Conservation (phyloP, 192 early-diverging fungal species). For the Phlyctochytrium bullatum region DNA sequence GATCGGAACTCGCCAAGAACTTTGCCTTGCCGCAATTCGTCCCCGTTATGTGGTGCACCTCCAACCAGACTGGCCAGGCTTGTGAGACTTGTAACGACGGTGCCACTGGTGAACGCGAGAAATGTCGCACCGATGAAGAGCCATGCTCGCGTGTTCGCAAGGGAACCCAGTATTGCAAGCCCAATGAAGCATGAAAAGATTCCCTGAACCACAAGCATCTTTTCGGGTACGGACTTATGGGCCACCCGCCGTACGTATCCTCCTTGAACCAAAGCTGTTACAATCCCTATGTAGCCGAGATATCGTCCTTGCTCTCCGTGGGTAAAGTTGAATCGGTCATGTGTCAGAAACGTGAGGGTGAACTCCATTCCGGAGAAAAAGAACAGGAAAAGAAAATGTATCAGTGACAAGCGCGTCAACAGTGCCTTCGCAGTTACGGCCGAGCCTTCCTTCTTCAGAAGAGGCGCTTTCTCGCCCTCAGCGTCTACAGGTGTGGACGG, state of each 20-base stretch:
- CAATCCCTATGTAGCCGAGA: slow-evolving; percentile 82
- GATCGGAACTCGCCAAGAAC: slow-evolving; percentile 83
- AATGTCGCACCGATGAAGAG: slow-evolving; percentile 76
- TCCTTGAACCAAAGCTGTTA: slow-evolving; percentile 87
- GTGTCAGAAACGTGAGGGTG: slow-evolving; percentile 94
- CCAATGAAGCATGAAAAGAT: slow-evolving; percentile 68
- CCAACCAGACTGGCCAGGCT: slow-evolving; percentile 59
- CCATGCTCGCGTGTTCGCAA: slow-evolving; percentile 37
- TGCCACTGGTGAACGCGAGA: slow-evolving; percentile 88
- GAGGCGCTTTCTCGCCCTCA: background rate
- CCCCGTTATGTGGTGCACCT: background rate
- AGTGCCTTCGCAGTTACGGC: background rate
- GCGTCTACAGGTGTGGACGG: slow-evolving; percentile 6
- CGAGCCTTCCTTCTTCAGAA: slow-evolving; percentile 8
- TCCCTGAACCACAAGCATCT: slow-evolving; percentile 73
- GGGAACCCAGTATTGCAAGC: slow-evolving; percentile 54
- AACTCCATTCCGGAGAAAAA: slow-evolving; percentile 99
- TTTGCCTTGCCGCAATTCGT: slow-evolving; percentile 53
- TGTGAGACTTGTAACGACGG: slow-evolving; percentile 90
- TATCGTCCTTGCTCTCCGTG: slow-evolving; percentile 85
- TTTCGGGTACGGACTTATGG: slow-evolving; percentile 61
- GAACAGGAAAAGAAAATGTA: slow-evolving; percentile 88
- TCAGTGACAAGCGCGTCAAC: slow-evolving; percentile 52
- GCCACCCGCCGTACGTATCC: slow-evolving; percentile 82
- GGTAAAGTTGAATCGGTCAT: slow-evolving; percentile 82